A percentile compares a stretch with the other conserved stretches of the same genome.
These are phyloP conservation scores for Leishmania tarentolae DNA, from an alignment of 208 protist species.

Conservation along the genomic window DNA sequence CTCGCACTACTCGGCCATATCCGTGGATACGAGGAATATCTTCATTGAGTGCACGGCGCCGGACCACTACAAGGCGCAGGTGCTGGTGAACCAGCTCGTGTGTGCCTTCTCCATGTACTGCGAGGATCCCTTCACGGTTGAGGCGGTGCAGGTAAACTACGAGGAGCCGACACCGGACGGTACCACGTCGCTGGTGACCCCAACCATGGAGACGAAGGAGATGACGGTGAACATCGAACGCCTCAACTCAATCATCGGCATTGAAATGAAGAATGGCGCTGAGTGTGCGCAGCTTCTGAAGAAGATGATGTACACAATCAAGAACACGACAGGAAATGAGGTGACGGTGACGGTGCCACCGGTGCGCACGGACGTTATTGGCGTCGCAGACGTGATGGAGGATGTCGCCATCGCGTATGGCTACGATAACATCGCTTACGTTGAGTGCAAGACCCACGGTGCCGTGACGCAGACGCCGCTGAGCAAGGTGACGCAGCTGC, in stretches of 20 bases:
- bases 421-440: slow-evolving; percentile 95
- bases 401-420: slow-evolving; percentile 98
- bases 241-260: slow-evolving; percentile 91
- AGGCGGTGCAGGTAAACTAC: slow-evolving; percentile 87
- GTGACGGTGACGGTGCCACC: slow-evolving; percentile 91
- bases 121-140: slow-evolving; percentile 86
- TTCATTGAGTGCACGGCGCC: slow-evolving; percentile 99
- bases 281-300: slow-evolving; percentile 82
- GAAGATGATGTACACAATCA: slow-evolving; percentile 92
- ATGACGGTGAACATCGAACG: slow-evolving; percentile 60
- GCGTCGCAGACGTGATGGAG: slow-evolving; percentile 97
- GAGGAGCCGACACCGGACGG: slow-evolving; percentile 67
- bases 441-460: slow-evolving; percentile 78
- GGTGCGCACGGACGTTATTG: slow-evolving; percentile 96
- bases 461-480: slow-evolving; percentile 91
- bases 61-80: slow-evolving; percentile 96
- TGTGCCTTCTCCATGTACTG: slow-evolving; percentile 96
- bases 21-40: slow-evolving; percentile 96
- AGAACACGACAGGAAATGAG: slow-evolving; percentile 43
- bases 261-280: slow-evolving; percentile 74
- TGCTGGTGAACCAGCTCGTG: slow-evolving; percentile 97
- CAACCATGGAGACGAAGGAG: slow-evolving; percentile 57
- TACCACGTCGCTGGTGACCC: slow-evolving; percentile 65
- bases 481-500: slow-evolving; percentile 93
- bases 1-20: slow-evolving; percentile 97